Conservation (phyloP, 768 basidiomycete genomes). For the Agaricus sinodeliciosus region DNA sequence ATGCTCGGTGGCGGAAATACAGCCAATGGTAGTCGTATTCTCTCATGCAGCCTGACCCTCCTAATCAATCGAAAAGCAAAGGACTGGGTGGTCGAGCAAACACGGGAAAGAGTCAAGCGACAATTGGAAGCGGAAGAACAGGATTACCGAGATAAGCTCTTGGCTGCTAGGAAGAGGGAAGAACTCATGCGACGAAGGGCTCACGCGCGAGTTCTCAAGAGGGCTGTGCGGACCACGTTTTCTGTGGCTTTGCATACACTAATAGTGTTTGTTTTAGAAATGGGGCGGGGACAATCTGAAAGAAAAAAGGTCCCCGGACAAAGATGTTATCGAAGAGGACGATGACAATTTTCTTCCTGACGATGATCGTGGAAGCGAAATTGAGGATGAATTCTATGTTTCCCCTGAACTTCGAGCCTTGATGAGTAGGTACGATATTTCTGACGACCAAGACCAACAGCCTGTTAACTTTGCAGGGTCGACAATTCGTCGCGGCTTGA, state of each 20-base stretch:
- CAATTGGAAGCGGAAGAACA: constrained; percentile 63
- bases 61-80: constrained; percentile 33
- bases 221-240: constrained; percentile 34
- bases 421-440: constrained; percentile 60
- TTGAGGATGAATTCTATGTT: constrained; percentile 47
- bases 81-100: constrained; percentile 74
- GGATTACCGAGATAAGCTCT: constrained; percentile 57
- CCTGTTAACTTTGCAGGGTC: constrained; percentile 18
- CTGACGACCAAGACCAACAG: neutral
- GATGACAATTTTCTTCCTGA: constrained; percentile 77
- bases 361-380: constrained; percentile 25
- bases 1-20: constrained; percentile 23
- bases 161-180: constrained; percentile 57
- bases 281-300: constrained; percentile 7
- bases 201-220: constrained; percentile 54
- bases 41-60: neutral
- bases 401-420: constrained; percentile 74
- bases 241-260: neutral
- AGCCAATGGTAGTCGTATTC: constrained; percentile 22
- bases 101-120: constrained; percentile 52
- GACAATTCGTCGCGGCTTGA: constrained; percentile 25
- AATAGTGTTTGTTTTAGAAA: constrained; percentile 10
- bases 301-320: constrained; percentile 1
- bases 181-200: constrained; percentile 45
- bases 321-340: constrained; percentile 29